A percentile compares a stretch with the other conserved stretches of the same genome.
Evolutionary conservation across 1,284 basidiomycete genomes (phyloP).

Genomic region (Testicularia cyperi): DNA sequence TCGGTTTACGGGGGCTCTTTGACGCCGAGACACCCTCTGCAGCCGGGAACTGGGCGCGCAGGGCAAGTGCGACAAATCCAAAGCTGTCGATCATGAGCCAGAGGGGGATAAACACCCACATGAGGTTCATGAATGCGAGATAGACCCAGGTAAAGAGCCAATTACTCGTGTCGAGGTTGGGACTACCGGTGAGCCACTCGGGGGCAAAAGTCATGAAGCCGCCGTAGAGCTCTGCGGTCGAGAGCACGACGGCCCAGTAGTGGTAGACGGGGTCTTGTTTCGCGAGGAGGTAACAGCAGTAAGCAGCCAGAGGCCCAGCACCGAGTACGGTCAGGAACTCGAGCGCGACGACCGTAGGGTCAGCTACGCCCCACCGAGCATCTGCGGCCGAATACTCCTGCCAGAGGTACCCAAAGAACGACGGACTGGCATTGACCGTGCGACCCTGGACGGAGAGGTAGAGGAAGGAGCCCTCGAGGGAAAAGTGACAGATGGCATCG

Average conservation of each 20-base stretch:
- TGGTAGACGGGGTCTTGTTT: constrained; percentile 38
- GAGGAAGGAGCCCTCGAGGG: constrained; percentile 52
- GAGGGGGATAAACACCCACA: constrained; percentile 34
- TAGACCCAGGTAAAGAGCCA: constrained; percentile 38
- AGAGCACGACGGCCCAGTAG: constrained; percentile 47
- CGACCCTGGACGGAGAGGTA: constrained; percentile 39
- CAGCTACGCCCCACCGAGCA: constrained; percentile 44
- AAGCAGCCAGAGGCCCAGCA: constrained; percentile 48
- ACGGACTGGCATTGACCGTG: constrained; percentile 30
- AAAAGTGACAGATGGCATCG: constrained; percentile 48
- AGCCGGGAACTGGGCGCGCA: not conserved
- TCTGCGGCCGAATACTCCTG: constrained; percentile 53
- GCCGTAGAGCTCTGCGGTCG: constrained; percentile 49
- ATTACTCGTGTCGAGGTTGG: constrained; percentile 2
- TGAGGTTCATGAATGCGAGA: constrained; percentile 31
- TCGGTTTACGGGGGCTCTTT: not conserved
- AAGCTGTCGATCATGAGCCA: constrained; percentile 35
- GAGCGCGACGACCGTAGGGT: constrained; percentile 47
- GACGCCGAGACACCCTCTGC: no score
- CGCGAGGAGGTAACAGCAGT: constrained; percentile 38
- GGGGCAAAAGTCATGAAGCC: constrained; percentile 57
- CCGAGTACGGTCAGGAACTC: constrained; percentile 50
- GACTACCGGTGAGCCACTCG: constrained; percentile 45
- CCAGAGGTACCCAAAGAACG: constrained; percentile 52
- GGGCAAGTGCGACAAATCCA: not conserved